Evolutionary conservation across 1,284 basidiomycete genomes (phyloP), one percentile per base, ranked within the genome.

Genomic region (Lentinula novae-zelandiae): DNA sequence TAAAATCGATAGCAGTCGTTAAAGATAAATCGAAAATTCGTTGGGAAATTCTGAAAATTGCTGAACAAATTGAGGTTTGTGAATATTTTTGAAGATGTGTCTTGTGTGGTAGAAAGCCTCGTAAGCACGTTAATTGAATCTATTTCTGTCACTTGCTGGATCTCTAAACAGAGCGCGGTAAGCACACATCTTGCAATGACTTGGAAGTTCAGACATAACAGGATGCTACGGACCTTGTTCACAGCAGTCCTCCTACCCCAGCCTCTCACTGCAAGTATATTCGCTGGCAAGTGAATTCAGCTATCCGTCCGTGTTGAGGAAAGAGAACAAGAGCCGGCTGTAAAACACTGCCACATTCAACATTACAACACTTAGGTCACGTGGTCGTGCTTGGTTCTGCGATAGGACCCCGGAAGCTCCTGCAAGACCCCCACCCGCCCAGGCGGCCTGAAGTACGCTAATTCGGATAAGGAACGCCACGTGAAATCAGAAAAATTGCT

Each of bases 81-180:
- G 53, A 58, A 27, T 15, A 31, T 42, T 44, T 62, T 54, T 53
- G 60, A 33, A 56, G 54, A 51, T 34, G 53, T 56, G 60, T 56
- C 31, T 60, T 38, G 17, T 51, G 58, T 31, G 34, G 53, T 51
- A 46, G 17, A 6, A 46, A 36, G 48, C 48, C 62, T 60, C 62
- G 62, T 63, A 38, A 60, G 49, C 55, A 58, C 62, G 62, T 63
- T 63, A 63, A 60, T 62, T 57, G 17, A 48, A 53, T 51, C 27
- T 50, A 33, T 60, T 60, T 57, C 49, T 53, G 39, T 48, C 17
- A 57, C 49, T 60, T 42, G 40, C 59, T 63, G 62, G 62, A 63
- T 53, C 58, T 59, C 62, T 63, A 17, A 46, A 15, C 17, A 42
- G 46, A 27, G 33, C 34, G 22, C 39, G 20, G 51, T 53, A 36